Base-by-base conservation (phyloP, 2,329 filamentous ascomycete species). In the Colletotrichum liaoningense region DNA sequence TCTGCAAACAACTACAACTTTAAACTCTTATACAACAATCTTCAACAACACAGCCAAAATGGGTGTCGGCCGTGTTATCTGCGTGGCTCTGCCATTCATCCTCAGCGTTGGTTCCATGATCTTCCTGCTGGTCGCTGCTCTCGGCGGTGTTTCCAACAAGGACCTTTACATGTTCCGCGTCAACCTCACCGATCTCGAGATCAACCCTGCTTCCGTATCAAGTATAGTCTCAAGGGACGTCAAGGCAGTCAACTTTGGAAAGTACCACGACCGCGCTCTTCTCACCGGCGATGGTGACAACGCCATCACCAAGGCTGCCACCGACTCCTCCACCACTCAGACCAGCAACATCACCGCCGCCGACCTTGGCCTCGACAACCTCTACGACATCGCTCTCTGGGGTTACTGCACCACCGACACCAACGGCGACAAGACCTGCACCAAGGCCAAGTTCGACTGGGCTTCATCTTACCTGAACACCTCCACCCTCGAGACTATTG, bases 371-470 rank as follows among this genome's bases (percentile, higher is more conserved):
- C 88, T 98, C 72, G 90, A 88, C 79, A 91, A 96, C 80, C 88
- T 91, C 79, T 98, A 98, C 89, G 89, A 93, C 74, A 88, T 98
- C 80, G 91, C 90, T 80, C 88, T 98, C 49, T 97, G 94, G 93
- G 93, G 93, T 81, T 98, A 95, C 89, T 98, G 97, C 89, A 86
- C 87, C 70, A 91, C 89, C 66, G 84, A 88, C 63, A 82, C 86
- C 76, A 88, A 88, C 76, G 86, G 87, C 78, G 86, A 88, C 75
- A 86, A 87, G 75, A 86, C 88, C 77, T 98, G 96, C 89, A 92
- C 91, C 66, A 87, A 91, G 77, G 88, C 92, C 67, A 86, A 92
- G 81, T 92, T 92, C 78, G 87, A 94, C 84, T 99, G 94, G 91
- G 95, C 93, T 78, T 90, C 92, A 82, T 87, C 93, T 78, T 89